Percentiles rank a stretch among this genome's conserved stretches.
These are phyloP conservation scores for Gaeumannomyces sp. DNA, from an alignment of 2,329 filamentous ascomycete genomes.

Conservation along the genomic window DNA sequence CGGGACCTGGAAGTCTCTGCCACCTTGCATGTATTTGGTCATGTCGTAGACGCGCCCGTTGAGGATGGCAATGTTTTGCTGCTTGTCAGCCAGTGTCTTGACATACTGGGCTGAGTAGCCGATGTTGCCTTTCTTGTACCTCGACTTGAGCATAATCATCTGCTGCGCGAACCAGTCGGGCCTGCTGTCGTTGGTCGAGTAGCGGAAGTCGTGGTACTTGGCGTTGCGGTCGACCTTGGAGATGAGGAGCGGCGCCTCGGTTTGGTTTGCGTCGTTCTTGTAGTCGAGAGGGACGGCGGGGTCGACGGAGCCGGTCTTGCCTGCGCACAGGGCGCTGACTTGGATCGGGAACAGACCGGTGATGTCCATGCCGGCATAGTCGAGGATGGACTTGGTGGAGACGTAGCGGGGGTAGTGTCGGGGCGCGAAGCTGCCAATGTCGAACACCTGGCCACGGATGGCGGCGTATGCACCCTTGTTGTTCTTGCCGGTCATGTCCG, in stretches of 20 bases:
- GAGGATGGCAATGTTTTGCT: slow-evolving; percentile 69
- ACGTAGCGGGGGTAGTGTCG: slow-evolving; percentile 68
- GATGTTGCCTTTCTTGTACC: slow-evolving; percentile 80
- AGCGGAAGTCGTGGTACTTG: slow-evolving; percentile 88
- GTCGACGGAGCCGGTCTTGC: slow-evolving; percentile 58
- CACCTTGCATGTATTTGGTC: slow-evolving; percentile 73
- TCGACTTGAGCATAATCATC: slow-evolving; percentile 68
- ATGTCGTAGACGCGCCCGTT: slow-evolving; percentile 80
- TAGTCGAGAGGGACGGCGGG: slow-evolving; percentile 80
- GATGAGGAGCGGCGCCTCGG: slow-evolving; percentile 59
- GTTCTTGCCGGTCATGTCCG: slow-evolving; percentile 65
- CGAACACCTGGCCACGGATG: slow-evolving; percentile 84
- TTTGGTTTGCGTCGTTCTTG: slow-evolving; percentile 67
- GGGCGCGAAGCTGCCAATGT: slow-evolving; percentile 67
- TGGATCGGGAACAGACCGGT: slow-evolving; percentile 88
- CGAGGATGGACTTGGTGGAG: slow-evolving; percentile 58
- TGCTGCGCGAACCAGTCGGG: slow-evolving; percentile 91
- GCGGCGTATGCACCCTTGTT: slow-evolving; percentile 61
- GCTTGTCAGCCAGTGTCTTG: slow-evolving; percentile 60
- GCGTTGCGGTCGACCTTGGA: slow-evolving; percentile 64
- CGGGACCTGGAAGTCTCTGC: slow-evolving; percentile 56
- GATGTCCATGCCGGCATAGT: slow-evolving; percentile 85
- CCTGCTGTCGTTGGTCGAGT: slow-evolving; percentile 72
- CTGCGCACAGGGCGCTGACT: slow-evolving; percentile 84
- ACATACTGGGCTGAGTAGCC: slow-evolving; percentile 79